Conservation (phyloP, 768 basidiomycete genomes). For the Daedalea quercina region DNA sequence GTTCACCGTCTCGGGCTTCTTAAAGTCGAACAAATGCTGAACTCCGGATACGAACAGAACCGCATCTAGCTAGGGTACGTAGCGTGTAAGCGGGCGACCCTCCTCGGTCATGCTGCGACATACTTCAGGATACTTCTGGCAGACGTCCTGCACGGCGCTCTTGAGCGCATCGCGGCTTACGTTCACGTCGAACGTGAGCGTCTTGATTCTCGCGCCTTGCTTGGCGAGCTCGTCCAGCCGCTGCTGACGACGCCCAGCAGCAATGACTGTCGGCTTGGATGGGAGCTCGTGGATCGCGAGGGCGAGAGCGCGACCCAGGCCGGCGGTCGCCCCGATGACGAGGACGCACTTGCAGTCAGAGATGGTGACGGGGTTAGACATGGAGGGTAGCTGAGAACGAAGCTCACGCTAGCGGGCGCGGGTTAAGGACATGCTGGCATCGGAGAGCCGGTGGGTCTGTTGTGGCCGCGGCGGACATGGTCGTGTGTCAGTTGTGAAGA, state of each 20-base stretch:
- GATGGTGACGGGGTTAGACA: slow-evolving; percentile 22
- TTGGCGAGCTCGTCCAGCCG: slow-evolving; percentile 42
- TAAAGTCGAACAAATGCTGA: slow-evolving; percentile 44
- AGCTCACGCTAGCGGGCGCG: neutral
- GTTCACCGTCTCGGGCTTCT: slow-evolving; percentile 33
- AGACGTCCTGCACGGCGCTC: slow-evolving; percentile 32
- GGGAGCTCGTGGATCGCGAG: slow-evolving; percentile 41
- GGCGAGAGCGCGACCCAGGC: slow-evolving; percentile 52
- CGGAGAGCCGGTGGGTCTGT: neutral
- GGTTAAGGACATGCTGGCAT: neutral
- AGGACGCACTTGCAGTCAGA: slow-evolving; percentile 44
- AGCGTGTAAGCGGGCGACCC: neutral
- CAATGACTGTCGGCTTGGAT: slow-evolving; percentile 43
- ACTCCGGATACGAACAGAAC: slow-evolving; percentile 48
- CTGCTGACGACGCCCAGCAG: slow-evolving; percentile 44
- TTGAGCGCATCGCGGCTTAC: slow-evolving; percentile 32
- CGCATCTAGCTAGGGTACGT: slow-evolving; percentile 40
- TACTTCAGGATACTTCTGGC: slow-evolving; percentile 45
- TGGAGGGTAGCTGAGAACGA: neutral
- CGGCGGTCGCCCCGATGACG: slow-evolving; percentile 51
- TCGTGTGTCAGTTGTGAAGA: no score
- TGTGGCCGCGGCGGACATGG: no score
- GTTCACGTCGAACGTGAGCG: slow-evolving; percentile 38
- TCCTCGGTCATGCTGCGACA: slow-evolving; percentile 5
- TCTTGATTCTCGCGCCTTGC: slow-evolving; percentile 29